phyloP scores from a whole-genome alignment of 345 rosid genomes.

The Geranium rotundifolium region DNA sequence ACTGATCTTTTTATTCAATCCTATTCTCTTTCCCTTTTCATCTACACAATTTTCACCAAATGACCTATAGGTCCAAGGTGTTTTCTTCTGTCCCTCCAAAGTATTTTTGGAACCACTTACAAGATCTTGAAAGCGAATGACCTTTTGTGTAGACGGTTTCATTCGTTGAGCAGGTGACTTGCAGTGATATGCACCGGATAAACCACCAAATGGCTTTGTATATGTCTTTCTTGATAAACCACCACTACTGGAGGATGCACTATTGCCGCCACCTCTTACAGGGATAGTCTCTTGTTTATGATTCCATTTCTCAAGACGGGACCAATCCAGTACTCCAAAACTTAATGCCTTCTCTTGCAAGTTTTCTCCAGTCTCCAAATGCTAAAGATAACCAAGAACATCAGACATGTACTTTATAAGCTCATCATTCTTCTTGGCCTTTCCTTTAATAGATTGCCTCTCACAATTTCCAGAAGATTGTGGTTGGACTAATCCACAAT shows the following conservation, averaged over 20 bases:
- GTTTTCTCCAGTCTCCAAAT: constrained; percentile 32
- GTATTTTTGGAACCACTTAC: constrained; percentile 33
- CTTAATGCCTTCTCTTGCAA: constrained; percentile 52
- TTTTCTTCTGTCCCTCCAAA: constrained; percentile 23
- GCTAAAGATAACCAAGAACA: constrained; percentile 66
- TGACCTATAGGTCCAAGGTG: constrained; percentile 22
- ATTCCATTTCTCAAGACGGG: constrained; percentile 57
- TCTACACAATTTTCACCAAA: constrained; percentile 11
- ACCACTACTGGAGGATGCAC: constrained; percentile 15
- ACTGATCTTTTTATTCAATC: constrained; percentile 9
- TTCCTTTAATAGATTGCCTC: constrained; percentile 18
- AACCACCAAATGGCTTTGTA: constrained; percentile 20
- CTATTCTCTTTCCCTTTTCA: constrained; percentile 15
- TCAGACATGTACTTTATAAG: constrained; percentile 69
- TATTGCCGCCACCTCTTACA: constrained; percentile 17
- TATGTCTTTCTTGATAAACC: constrained; percentile 15
- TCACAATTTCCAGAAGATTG: constrained; percentile 20
- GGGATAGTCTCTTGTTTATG: constrained; percentile 16
- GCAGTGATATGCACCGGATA: constrained; percentile 17
- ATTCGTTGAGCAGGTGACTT: constrained; percentile 16
- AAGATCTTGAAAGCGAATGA: constrained; percentile 22
- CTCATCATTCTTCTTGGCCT: constrained; percentile 41
- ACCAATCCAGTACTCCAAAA: constrained; percentile 91
- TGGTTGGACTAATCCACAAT: constrained; percentile 16
- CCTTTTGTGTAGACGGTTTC: constrained; percentile 26